phyloP scores from a whole-genome alignment of 805 yeast species.

The Komagataella phaffii region DNA sequence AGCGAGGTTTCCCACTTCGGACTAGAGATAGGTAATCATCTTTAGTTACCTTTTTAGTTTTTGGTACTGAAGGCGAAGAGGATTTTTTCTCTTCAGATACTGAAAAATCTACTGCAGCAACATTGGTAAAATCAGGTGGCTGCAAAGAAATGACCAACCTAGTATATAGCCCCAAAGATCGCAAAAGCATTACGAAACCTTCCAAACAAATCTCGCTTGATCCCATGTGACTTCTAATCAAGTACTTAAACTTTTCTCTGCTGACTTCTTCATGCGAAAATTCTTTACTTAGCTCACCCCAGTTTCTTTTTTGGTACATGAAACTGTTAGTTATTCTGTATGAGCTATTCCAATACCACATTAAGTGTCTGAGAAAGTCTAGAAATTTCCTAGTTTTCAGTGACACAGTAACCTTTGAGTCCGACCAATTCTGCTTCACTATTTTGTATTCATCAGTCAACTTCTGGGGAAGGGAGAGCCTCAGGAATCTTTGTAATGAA shows the following conservation, averaged over 20 bases:
- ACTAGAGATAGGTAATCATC: neutral
- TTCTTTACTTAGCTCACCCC: conserved; percentile 23
- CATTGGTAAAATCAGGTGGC: conserved; percentile 70
- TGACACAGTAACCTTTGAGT: neutral
- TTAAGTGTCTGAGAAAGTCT: conserved; percentile 61
- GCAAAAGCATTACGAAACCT: conserved; percentile 67
- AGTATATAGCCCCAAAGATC: conserved; percentile 60
- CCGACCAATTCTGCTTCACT: neutral
- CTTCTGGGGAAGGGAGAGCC: conserved; percentile 27
- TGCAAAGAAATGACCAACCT: conserved; percentile 76
- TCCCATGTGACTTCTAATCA: conserved; percentile 40
- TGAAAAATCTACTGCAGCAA: conserved; percentile 10
- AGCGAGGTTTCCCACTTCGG: neutral
- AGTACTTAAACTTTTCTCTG: conserved; percentile 26
- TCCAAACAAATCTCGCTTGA: conserved; percentile 73
- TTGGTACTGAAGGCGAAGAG: conserved; percentile 12
- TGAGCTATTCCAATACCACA: conserved; percentile 45
- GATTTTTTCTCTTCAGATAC: conserved; percentile 1
- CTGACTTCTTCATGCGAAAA: conserved; percentile 29
- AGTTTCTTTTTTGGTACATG: conserved; percentile 30
- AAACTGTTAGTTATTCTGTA: neutral
- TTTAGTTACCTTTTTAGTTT: conserved; percentile 7
- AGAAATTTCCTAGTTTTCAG: conserved; percentile 54
- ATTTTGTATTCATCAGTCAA: conserved; percentile 22
- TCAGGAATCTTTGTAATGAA: conserved; percentile 23